phyloP scores from a whole-genome alignment of 2,329 filamentous ascomycete genomes.

The Tolypocladium pustulatum region DNA sequence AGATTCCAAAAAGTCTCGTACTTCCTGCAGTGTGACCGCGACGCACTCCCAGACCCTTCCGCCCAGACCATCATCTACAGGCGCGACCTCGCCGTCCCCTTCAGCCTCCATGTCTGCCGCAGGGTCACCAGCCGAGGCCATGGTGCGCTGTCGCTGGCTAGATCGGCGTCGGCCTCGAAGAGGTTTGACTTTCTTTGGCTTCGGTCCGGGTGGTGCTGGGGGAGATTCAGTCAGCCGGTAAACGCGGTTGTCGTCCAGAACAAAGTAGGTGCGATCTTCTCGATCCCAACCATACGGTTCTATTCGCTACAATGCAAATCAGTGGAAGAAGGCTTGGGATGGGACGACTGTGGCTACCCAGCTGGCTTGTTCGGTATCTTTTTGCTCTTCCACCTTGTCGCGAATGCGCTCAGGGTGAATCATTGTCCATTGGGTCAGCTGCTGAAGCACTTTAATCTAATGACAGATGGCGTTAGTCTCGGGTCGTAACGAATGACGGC shows the following conservation, averaged over 20 bases:
- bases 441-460: constrained; percentile 68
- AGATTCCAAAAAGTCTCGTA: constrained; percentile 57
- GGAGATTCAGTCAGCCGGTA: constrained; percentile 78
- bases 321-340: constrained; percentile 3
- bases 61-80: constrained; percentile 49
- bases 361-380: constrained; percentile 66
- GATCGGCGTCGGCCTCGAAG: constrained; percentile 44
- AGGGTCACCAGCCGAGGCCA: constrained; percentile 22
- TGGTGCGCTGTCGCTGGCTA: constrained; percentile 58
- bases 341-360: constrained; percentile 53
- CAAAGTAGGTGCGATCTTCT: constrained; percentile 76
- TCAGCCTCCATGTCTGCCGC: constrained; percentile 20
- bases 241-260: constrained; percentile 87
- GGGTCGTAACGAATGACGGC: neutral
- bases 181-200: constrained; percentile 50
- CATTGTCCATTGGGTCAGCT: constrained; percentile 83
- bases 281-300: constrained; percentile 83
- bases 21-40: constrained; percentile 70
- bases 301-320: constrained; percentile 43
- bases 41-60: constrained; percentile 86
- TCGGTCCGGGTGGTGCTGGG: constrained; percentile 49
- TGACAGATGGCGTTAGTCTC: neutral
- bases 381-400: constrained; percentile 74
- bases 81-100: constrained; percentile 20
- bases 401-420: constrained; percentile 78